Base-by-base conservation (phyloP, 495 filamentous ascomycete species). In the Cercophora samala region DNA sequence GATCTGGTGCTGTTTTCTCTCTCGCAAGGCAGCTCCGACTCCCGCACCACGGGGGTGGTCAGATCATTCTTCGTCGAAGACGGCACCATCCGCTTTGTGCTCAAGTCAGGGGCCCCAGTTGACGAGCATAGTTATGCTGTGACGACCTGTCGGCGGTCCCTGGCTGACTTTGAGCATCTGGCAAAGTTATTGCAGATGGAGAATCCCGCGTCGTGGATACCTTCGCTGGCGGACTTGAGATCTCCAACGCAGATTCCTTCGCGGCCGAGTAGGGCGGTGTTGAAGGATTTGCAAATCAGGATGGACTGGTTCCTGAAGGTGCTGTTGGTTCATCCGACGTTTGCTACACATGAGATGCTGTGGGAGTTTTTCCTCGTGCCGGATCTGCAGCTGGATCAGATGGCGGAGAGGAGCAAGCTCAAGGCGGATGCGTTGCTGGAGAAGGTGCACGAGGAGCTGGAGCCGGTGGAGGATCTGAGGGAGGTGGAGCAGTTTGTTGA, bases 311-410 rank as follows among this genome's bases (percentile, higher is more conserved):
- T 97, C 71, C 78, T 99, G 65, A 90, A 90, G 58, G 90, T 93
- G 8, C 83, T 99, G 23, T 82, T 99, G 37, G 81, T 86, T 0
- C 96, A 99, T 73, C 90, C 96, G 3, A 97, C 95, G 5, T 98
- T 99, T 75, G 87, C 92, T 0, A 97, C 91, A 0, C 96, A 98
- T 73, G 96, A 99, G 80, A 91, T 97, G 84, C 82, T 99, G 6
- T 99, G 96, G 96, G 96, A 99, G 71, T 99, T 99, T 79, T 96
- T 99, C 77, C 85, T 99, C 2, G 94, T 98, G 18, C 96, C 96
- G 1, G 96, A 99, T 65, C 84, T 98, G 21, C 93, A 97, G 71
- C 85, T 91, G 3, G 87, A 93, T 18, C 90, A 91, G 86, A 93
- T 98, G 86, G 91, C 89, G 23, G 90, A 97, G 74, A 86, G 96